Conservation (phyloP, 2,329 filamentous ascomycete genomes). For the Fusarium sp. region DNA sequence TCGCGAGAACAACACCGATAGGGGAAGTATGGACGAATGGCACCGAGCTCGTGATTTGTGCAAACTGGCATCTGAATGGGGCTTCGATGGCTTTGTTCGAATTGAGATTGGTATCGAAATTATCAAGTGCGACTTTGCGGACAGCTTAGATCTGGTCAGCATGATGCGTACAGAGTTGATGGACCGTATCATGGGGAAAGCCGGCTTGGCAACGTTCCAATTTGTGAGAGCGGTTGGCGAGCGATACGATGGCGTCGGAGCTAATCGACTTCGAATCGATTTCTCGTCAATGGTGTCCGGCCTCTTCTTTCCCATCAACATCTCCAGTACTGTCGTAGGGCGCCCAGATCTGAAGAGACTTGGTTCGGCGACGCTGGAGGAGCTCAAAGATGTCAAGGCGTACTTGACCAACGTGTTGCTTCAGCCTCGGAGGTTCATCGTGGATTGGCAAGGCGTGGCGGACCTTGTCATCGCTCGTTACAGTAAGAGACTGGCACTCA, state of each 20-base stretch:
- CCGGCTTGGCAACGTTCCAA: slow-evolving; percentile 49
- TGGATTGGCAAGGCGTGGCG: slow-evolving; percentile 73
- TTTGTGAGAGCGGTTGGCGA: slow-evolving; percentile 54
- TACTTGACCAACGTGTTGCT: slow-evolving; percentile 58
- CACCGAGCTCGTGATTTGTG: slow-evolving; percentile 67
- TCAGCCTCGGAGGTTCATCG: slow-evolving; percentile 41
- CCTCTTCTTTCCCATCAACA: slow-evolving; percentile 61
- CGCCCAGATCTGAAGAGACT: slow-evolving; percentile 49
- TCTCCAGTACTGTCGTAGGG: slow-evolving; percentile 53
- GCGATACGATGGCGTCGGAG: slow-evolving; percentile 58
- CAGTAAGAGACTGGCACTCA: slow-evolving; percentile 60
- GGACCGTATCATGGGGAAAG: slow-evolving; percentile 24
- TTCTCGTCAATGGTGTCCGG: slow-evolving; percentile 63
- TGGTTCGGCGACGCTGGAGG: slow-evolving; percentile 39
- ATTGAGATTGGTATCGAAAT: slow-evolving; percentile 78
- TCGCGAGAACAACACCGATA: slow-evolving; percentile 49
- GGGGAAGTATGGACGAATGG: slow-evolving; percentile 52
- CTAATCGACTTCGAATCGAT: slow-evolving; percentile 54
- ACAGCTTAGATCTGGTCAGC: slow-evolving; percentile 52
- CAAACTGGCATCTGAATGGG: slow-evolving; percentile 60
- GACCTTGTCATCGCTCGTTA: slow-evolving; percentile 75
- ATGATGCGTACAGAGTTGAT: slow-evolving; percentile 42
- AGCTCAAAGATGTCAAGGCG: slow-evolving; percentile 49
- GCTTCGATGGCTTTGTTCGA: slow-evolving; percentile 72
- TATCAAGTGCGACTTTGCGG: slow-evolving; percentile 71